Evolutionary conservation across 129 eudicot species (phyloP).

Genomic region (Gnaphalium uliginosum): DNA sequence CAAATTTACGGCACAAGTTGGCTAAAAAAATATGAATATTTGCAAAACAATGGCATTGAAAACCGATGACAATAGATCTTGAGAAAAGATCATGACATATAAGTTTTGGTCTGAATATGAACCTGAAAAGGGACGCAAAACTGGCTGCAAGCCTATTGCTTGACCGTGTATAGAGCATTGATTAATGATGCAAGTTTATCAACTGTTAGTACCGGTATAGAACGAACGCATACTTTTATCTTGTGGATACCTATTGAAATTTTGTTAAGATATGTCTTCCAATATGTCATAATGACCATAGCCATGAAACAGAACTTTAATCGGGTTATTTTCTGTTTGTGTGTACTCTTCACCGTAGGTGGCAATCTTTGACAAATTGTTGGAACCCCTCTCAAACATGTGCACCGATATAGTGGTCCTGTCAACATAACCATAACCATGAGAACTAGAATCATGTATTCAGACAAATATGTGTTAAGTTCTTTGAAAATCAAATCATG

Average conservation of each 20-base stretch:
- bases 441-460: neutral
- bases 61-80: neutral
- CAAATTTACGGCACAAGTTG: neutral
- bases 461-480: neutral
- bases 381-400: conserved; percentile 53
- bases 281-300: conserved; percentile 80
- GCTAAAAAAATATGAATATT: neutral
- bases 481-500: neutral
- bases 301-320: conserved; percentile 67
- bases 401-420: conserved; percentile 69
- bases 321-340: conserved; percentile 39
- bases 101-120: neutral
- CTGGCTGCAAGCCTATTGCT: neutral
- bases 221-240: neutral
- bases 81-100: neutral
- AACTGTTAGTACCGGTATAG: neutral
- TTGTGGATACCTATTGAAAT: neutral
- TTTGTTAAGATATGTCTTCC: conserved; percentile 31
- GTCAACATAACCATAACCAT: conserved; percentile 24
- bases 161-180: neutral
- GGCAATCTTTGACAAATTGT: conserved; percentile 50
- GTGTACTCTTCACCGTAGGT: conserved; percentile 70
- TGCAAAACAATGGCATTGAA: neutral
- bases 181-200: neutral
- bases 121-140: conserved; percentile 13